Conservation (phyloP, 2,329 filamentous ascomycete species). For the Aureobasidium pullulans region DNA sequence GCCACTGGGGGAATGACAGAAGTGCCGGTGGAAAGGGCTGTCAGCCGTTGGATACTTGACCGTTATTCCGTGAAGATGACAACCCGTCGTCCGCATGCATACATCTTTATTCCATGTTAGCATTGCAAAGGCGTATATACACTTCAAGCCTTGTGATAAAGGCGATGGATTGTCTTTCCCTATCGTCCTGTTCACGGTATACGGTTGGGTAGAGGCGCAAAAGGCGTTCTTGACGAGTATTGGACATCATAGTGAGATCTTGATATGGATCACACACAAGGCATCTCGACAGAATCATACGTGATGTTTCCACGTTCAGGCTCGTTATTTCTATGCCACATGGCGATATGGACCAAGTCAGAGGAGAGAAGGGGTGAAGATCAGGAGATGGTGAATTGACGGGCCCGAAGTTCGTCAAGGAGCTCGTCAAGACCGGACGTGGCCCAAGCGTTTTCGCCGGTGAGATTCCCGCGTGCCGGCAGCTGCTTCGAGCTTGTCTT, state of each 20-base stretch:
- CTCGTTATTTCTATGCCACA: too few relatives aligned
- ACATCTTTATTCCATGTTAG: not conserved
- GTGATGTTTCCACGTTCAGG: too few relatives aligned
- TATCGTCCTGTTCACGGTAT: not conserved
- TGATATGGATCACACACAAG: too few relatives aligned
- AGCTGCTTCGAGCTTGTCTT: too few relatives aligned
- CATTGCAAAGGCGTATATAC: not conserved
- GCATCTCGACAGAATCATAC: too few relatives aligned
- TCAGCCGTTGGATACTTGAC: constrained; percentile 7
- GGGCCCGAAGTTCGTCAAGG: too few relatives aligned
- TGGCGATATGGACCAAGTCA: too few relatives aligned
- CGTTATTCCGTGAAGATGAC: not conserved
- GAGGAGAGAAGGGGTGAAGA: too few relatives aligned
- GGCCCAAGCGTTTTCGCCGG: not conserved
- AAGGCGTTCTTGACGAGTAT: not conserved
- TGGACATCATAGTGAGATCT: too few relatives aligned
- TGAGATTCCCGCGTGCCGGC: not conserved
- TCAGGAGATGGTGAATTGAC: too few relatives aligned
- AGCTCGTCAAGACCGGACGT: not conserved
- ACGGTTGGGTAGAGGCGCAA: not conserved
- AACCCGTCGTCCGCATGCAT: not conserved
- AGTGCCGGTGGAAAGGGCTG: constrained; percentile 5
- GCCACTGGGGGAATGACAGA: not conserved
- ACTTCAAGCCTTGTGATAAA: not conserved
- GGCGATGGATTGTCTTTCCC: not conserved